phyloP scores from a whole-genome alignment of 148 eudicot genomes.

The Silene uniflora region DNA sequence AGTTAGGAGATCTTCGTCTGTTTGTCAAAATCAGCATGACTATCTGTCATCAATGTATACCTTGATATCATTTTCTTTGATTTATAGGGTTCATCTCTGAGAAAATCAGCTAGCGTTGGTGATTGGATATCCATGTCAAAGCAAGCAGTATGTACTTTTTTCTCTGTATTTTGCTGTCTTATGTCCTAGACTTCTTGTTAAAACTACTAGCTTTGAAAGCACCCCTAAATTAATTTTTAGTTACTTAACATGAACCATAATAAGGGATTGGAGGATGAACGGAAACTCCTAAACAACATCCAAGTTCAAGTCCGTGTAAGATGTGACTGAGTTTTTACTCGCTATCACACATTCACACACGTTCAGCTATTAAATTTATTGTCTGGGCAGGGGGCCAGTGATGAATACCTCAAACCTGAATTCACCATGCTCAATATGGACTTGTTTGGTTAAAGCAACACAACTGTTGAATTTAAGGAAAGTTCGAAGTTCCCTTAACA shows the following conservation, averaged over 20 bases:
- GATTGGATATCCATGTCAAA: slow-evolving; percentile 76
- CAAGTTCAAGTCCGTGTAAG: background rate
- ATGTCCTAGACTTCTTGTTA: background rate
- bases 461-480: background rate
- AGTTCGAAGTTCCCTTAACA: background rate
- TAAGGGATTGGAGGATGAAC: background rate
- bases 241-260: background rate
- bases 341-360: slow-evolving; percentile 1
- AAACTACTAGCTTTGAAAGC: background rate
- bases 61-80: slow-evolving; percentile 28
- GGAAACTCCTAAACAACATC: background rate
- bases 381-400: background rate
- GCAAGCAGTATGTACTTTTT: slow-evolving; percentile 52
- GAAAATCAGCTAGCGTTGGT: slow-evolving; percentile 93
- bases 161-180: slow-evolving; percentile 1
- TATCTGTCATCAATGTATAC: slow-evolving; percentile 12
- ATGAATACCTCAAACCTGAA: background rate
- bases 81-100: slow-evolving; percentile 66
- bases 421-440: background rate
- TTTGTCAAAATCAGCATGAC: slow-evolving; percentile 20
- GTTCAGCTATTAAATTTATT: background rate
- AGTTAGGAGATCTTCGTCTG: slow-evolving; percentile 57
- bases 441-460: background rate
- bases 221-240: background rate
- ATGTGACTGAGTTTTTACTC: background rate